Base-by-base conservation (phyloP, 805 yeast species). In the Candida anglica region DNA sequence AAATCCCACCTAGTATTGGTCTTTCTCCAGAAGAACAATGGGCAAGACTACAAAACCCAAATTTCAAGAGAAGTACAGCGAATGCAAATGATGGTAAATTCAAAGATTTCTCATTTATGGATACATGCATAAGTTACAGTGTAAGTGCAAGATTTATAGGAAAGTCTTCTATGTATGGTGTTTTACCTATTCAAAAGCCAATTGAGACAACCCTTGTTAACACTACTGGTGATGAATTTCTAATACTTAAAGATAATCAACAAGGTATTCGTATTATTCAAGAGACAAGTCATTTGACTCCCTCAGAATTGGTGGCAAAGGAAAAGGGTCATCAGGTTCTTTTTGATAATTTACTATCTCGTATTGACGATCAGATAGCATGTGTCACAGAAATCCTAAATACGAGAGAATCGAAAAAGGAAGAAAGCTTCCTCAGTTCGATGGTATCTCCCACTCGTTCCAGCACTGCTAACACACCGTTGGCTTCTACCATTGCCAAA, bases 91-190 rank as follows among this genome's bases (percentile, higher is more conserved):
- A 36, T 28, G 26, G 32, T 20, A 40, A 37, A 15, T 47, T 44
- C 13, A 39, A 35, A 6, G 37, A 34, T 9, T 57, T 62, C 28
- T 44, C 56, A 1, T 43, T 46, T 21, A 16, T 47, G 19, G 52
- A 56, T 34, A 36, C 65, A 5, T 38, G 56, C 5, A 46, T 58
- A 8, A 46, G 48, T 19, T 66, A 65, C 36, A 58, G 55, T 4
- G 63, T 65, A 0, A 41, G 50, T 43, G 60, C 62, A 4, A 53
- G 67, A 39, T 58, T 65, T 36, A 56, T 66, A 33, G 71, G 70
- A 27, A 50, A 59, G 30, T 58, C 60, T 11, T 53, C 61, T 13
- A 46, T 47, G 19, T 63, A 60, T 46, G 45, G 52, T 15, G 60
- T n/a, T n/a, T n/a, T n/a, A n/a, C n/a, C n/a, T n/a, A 32, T 48